Conservation (phyloP, 2,329 filamentous ascomycete genomes). For the Aphanocladium album region DNA sequence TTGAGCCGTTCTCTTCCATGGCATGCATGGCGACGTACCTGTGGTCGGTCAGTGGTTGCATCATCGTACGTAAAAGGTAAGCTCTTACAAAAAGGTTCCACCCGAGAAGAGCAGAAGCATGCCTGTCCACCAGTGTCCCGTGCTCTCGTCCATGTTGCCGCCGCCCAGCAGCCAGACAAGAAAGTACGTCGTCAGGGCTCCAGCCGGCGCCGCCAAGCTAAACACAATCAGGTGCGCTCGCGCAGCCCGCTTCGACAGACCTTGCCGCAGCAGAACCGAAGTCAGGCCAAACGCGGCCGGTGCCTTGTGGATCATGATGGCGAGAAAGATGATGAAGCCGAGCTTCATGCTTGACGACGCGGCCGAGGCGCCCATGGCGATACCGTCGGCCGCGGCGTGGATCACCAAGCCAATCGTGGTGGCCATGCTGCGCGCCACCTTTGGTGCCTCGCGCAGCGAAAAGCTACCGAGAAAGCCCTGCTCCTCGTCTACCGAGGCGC, state of each 20-base stretch:
- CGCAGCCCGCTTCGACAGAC: constrained; percentile 78
- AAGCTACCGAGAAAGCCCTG: constrained; percentile 49
- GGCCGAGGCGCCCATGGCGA: constrained; percentile 88
- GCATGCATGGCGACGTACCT: constrained; percentile 98
- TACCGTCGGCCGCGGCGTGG: constrained; percentile 90
- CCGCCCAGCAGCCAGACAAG: constrained; percentile 70
- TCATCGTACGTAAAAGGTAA: no score
- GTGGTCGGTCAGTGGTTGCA: constrained; percentile 17
- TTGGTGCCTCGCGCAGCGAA: constrained; percentile 52
- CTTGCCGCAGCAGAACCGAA: constrained; percentile 83
- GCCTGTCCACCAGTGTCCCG: constrained; percentile 81
- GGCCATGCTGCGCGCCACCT: constrained; percentile 61
- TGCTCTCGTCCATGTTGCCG: constrained; percentile 50
- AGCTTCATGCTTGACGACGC: constrained; percentile 68
- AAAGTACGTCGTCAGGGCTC: constrained; percentile 78
- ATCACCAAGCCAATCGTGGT: constrained; percentile 94
- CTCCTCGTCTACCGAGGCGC: constrained; percentile 48
- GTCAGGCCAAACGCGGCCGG: constrained; percentile 94
- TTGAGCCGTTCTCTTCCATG: constrained; percentile 71
- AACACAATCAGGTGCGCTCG: constrained; percentile 85
- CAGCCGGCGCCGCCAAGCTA: constrained; percentile 81
- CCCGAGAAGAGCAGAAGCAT: constrained; percentile 92
- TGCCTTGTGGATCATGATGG: constrained; percentile 96
- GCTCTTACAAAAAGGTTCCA: constrained; percentile 86
- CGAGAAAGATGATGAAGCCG: constrained; percentile 87